Evolutionary conservation across 768 basidiomycete species (phyloP).

Genomic region (Podaxis sp.): DNA sequence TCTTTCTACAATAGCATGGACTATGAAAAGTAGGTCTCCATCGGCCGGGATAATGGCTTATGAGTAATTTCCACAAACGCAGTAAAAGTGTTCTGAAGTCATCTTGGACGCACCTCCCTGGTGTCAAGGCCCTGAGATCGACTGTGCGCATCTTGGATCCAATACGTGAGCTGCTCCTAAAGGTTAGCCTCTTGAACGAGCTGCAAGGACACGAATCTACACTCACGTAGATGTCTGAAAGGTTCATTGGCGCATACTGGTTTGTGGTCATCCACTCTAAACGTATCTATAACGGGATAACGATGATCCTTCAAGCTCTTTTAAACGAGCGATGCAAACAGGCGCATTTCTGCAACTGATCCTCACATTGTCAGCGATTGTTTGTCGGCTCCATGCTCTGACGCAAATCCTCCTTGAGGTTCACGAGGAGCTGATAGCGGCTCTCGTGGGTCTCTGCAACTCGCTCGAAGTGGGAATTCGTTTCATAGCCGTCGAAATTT

Average conservation of each 20-base stretch:
- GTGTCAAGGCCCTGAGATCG: slow-evolving; percentile 23
- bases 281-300: neutral
- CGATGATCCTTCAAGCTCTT: slow-evolving; percentile 42
- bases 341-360: slow-evolving; percentile 73
- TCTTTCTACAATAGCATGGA: slow-evolving; percentile 50
- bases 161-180: neutral
- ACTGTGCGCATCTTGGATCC: slow-evolving; percentile 36
- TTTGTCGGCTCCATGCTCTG: slow-evolving; percentile 54
- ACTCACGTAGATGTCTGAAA: slow-evolving; percentile 23
- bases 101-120: slow-evolving; percentile 65
- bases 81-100: slow-evolving; percentile 57
- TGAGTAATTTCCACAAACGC: neutral
- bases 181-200: neutral
- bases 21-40: slow-evolving; percentile 34
- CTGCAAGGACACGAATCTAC: neutral
- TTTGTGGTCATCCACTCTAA: slow-evolving; percentile 27
- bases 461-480: neutral
- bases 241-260: slow-evolving; percentile 49
- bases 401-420: slow-evolving; percentile 42
- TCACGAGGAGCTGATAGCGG: slow-evolving; percentile 23
- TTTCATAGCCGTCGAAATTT: too few relatives aligned
- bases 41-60: neutral
- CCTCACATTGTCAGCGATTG: slow-evolving; percentile 60
- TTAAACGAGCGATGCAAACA: slow-evolving; percentile 63
- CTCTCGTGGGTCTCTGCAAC: slow-evolving; percentile 10